Percentiles rank a stretch among this genome's conserved stretches.
Evolutionary conservation across 140 eudicot genomes (phyloP).

Genomic region (Senecio squalidus): DNA sequence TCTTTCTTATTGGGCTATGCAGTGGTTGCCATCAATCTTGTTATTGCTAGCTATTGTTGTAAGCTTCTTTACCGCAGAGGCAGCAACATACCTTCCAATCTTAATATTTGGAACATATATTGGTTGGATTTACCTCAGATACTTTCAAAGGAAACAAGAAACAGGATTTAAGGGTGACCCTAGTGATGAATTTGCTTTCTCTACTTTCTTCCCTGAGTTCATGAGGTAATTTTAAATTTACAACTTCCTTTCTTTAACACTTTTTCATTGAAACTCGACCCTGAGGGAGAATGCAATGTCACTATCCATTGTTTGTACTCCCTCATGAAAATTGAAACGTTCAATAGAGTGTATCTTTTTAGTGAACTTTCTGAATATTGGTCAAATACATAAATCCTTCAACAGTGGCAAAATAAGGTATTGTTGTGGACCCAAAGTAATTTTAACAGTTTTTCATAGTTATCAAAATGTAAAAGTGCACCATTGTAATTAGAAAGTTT

Average conservation of each 20-base stretch:
- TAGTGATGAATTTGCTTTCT: conserved; percentile 89
- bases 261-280: not conserved
- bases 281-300: conserved; percentile 7
- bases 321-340: not conserved
- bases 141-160: conserved; percentile 73
- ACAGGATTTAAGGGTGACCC: conserved; percentile 89
- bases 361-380: not conserved
- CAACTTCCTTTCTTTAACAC: not conserved
- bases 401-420: not conserved
- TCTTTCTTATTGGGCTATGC: conserved; percentile 29
- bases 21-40: conserved; percentile 92
- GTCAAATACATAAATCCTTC: not conserved
- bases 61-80: conserved; percentile 65
- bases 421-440: not conserved
- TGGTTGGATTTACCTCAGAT: conserved; percentile 96
- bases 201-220: conserved; percentile 85
- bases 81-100: conserved; percentile 74
- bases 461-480: not conserved
- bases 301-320: not conserved
- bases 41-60: conserved; percentile 47
- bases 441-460: not conserved
- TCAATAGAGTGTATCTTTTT: not conserved
- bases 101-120: conserved; percentile 79
- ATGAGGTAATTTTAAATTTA: conserved; percentile 39
- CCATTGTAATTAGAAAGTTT: conserved; percentile 5